A percentile compares a stretch with the other conserved stretches of the same genome.
These are phyloP conservation scores for Ophiosphaerella narmari DNA, from an alignment of 2,329 filamentous ascomycete genomes.

Conservation along the genomic window DNA sequence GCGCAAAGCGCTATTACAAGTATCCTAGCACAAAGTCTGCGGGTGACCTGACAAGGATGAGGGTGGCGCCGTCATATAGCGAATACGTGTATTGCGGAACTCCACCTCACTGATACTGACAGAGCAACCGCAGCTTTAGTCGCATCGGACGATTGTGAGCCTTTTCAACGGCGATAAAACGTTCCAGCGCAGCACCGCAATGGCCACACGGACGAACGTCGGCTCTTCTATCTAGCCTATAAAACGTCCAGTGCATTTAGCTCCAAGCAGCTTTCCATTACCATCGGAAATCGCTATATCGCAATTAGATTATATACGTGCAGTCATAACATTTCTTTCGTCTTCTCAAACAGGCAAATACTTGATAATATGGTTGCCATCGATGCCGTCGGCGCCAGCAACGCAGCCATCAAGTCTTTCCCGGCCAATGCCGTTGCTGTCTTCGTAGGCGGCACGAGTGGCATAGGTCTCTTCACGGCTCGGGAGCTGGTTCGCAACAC, in stretches of 20 bases:
- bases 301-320: no score
- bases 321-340: no score
- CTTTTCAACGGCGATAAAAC: background rate
- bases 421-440: conserved; percentile 34
- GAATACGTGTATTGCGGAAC: background rate
- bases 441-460: conserved; percentile 50
- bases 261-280: background rate
- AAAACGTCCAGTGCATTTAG: background rate
- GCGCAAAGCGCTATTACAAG: no score
- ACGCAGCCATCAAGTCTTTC: conserved; percentile 28
- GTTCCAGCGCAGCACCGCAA: background rate
- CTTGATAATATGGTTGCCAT: conserved; percentile 27
- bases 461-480: conserved; percentile 51
- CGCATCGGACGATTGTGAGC: no score
- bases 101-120: background rate
- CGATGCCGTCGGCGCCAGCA: conserved; percentile 28
- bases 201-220: conserved; percentile 4
- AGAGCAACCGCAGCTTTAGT: no score
- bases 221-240: background rate
- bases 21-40: no score
- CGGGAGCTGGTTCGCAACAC: conserved; percentile 50
- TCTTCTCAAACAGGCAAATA: no score
- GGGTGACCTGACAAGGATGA: background rate
- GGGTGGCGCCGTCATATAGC: conserved; percentile 6
- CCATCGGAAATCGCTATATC: no score